Base-by-base conservation (phyloP, 371 early-diverging fungal species). In the Mortierella sp. region DNA sequence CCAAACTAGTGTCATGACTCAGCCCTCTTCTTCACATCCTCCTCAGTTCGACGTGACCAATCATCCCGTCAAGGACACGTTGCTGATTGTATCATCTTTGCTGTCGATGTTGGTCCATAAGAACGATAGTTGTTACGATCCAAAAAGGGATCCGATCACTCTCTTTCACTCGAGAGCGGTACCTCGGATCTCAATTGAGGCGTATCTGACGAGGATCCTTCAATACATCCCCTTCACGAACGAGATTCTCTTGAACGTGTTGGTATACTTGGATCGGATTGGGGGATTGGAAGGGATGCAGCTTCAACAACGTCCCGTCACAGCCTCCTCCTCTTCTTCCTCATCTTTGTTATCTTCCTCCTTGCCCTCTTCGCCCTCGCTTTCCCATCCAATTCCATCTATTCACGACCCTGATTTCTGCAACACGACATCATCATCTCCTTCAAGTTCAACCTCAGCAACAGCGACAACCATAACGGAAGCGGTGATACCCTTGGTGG, bases 191-290 rank as follows among this genome's bases (percentile, higher is more conserved):
- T 80, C 88, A 11, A 81, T 94, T 11, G 75, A 72, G 49, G 84
- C 87, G 17, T 93, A 94, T 61, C 63, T 93, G 59, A 60, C 76
- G 19, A 85, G 94, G 34, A 87, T 93, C 42, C 81, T 88, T 24
- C 89, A 89, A 69, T 96, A 89, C 71, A 92, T 94, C 17, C 87
- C 91, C 3, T 87, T 94, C 55, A 89, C 92, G 34, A 92, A 91
- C 41, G 88, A 91, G 61, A 89, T 87, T 1, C 79, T 96, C n/a
- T 68, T 96, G 17, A 86, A 91, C 11, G 70, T 93, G 4, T 81
- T 96, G n/a, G 87, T 97, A 21, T 97, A 92, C 73, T 85, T 97
- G 62, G 95, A 96, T 75, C 85, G 96, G 21, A 89, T 95, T 43
- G 86, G 86, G 3, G 78, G 83, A 27, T 72, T 80, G 19, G 76